Base-by-base conservation (phyloP, 306 rosid genomes). In the Vigna mungo region DNA sequence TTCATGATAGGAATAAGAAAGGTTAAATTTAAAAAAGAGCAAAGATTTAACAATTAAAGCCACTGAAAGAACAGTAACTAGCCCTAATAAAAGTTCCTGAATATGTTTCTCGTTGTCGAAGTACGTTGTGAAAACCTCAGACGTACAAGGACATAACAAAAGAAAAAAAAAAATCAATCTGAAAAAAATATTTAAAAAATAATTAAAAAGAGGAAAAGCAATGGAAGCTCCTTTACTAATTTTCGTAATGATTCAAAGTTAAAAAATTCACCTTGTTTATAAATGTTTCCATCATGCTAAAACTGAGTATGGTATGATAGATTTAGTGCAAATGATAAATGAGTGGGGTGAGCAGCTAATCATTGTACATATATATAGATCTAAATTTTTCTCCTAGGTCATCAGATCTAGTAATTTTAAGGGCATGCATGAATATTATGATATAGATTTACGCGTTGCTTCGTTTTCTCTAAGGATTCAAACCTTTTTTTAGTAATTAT, bases 401-500 rank as follows among this genome's bases (percentile, higher is more conserved):
- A 30, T 30, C 12, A 63, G 74, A 48, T 68, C 72, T 44, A 52
- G 56, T 62, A 49, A 61, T 69, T 48, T 72, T 47, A 61, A 52
- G 60, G 80, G 78, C 67, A 74, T 63, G 72, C 61, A 74, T 68
- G 72, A 49, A 16, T 80, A 58, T 84, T 84, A 51, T 72, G 54
- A 56, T 65, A 73, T 37, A 49, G 43, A 72, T 65, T 61, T 64
- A 69, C 60, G 52, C 62, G 49, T 68, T 75, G 34, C 71, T 55
- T 68, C 36, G 49, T 65, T 76, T 82, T 63, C 77, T 85, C 71
- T 18, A 75, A 60, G 73, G 82, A 84, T 66, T 80, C 76, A 62
- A 82, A 43, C 61, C 76, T 66, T 73, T 82, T 77, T 78, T 47
- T 16, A 58, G 83, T 60, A 80, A 87, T 84, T 78, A 87, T 88